phyloP scores from a whole-genome alignment of 2,329 filamentous ascomycete genomes.

The Dothidotthia symphoricarpi region DNA sequence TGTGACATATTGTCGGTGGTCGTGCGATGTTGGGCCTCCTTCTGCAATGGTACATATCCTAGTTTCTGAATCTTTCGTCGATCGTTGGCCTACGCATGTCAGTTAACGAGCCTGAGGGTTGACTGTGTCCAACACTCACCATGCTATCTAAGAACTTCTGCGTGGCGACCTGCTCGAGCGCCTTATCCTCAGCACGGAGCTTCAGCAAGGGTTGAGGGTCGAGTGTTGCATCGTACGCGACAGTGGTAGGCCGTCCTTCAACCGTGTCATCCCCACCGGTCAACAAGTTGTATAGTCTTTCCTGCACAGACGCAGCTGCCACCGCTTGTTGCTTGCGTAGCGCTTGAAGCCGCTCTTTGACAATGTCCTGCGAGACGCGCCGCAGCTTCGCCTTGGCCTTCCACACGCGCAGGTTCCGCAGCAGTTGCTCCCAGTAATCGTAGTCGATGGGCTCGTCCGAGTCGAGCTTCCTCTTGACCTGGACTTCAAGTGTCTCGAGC shows the following conservation, averaged over 20 bases:
- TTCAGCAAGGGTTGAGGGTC: constrained; percentile 68
- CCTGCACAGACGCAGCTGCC: constrained; percentile 59
- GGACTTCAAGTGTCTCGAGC: constrained; percentile 78
- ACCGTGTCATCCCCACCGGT: constrained; percentile 3
- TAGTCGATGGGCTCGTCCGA: constrained; percentile 92
- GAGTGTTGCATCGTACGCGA: constrained; percentile 44
- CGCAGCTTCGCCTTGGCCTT: constrained; percentile 86
- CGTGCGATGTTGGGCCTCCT: constrained; percentile 36
- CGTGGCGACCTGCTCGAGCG: constrained; percentile 58
- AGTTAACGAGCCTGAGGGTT: constrained; percentile 2
- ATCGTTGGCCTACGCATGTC: constrained; percentile 49
- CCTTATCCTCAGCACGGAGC: constrained; percentile 62
- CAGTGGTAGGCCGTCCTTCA: constrained; percentile 5
- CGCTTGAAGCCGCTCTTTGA: constrained; percentile 64
- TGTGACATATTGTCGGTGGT: constrained; percentile 30
- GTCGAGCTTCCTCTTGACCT: constrained; percentile 81
- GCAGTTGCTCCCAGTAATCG: constrained; percentile 94
- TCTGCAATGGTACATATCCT: constrained; percentile 65
- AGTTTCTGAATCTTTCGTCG: constrained; percentile 62
- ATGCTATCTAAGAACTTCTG: constrained; percentile 58
- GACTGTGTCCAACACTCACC: constrained; percentile 45
- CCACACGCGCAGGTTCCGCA: constrained; percentile 81
- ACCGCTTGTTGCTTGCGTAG: constrained; percentile 67
- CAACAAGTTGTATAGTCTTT: constrained; percentile 53
- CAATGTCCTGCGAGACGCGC: constrained; percentile 73